Percentiles rank a stretch among this genome's conserved stretches.
Evolutionary conservation across 495 filamentous ascomycete genomes (phyloP).

Genomic region (Trichoderma orchidacearum): DNA sequence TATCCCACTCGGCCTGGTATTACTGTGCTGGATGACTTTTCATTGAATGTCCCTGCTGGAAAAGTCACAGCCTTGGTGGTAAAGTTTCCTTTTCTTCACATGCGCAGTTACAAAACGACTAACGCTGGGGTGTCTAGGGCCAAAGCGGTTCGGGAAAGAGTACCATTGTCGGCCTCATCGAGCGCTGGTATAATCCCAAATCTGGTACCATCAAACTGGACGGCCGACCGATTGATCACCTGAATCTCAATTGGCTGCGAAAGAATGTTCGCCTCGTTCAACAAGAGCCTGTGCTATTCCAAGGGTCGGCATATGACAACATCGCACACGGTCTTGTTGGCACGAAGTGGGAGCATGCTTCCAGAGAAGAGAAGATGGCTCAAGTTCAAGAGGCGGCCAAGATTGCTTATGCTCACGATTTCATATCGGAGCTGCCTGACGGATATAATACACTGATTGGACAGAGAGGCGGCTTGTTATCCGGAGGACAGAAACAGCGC

Average conservation of each 20-base stretch:
- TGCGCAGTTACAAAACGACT: not conserved
- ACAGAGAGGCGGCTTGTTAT: conserved; percentile 20
- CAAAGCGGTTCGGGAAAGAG: conserved; percentile 54
- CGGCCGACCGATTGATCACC: conserved; percentile 23
- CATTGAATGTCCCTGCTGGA: conserved; percentile 42
- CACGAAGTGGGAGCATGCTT: conserved; percentile 21
- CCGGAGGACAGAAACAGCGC: conserved; percentile 39
- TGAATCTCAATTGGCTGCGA: conserved; percentile 37
- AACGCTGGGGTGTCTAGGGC: not conserved
- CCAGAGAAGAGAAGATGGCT: conserved; percentile 19
- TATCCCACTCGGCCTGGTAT: conserved; percentile 46
- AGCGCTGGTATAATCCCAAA: conserved; percentile 64
- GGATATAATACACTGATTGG: conserved; percentile 34
- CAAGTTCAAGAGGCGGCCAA: conserved; percentile 26
- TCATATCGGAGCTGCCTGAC: conserved; percentile 27
- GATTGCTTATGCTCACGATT: conserved; percentile 24
- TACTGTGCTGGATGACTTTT: conserved; percentile 27
- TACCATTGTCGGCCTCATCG: conserved; percentile 65
- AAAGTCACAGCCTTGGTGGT: conserved; percentile 58
- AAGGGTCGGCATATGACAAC: conserved; percentile 23
- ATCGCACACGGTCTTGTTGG: conserved; percentile 34
- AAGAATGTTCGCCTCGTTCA: conserved; percentile 38
- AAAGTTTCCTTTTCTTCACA: not conserved
- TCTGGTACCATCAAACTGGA: conserved; percentile 25
- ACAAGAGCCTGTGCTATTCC: conserved; percentile 32